Evolutionary conservation across 768 basidiomycete genomes (phyloP), one percentile per base, ranked within the genome.

Genomic region (Xerocomellus chrysenteron): DNA sequence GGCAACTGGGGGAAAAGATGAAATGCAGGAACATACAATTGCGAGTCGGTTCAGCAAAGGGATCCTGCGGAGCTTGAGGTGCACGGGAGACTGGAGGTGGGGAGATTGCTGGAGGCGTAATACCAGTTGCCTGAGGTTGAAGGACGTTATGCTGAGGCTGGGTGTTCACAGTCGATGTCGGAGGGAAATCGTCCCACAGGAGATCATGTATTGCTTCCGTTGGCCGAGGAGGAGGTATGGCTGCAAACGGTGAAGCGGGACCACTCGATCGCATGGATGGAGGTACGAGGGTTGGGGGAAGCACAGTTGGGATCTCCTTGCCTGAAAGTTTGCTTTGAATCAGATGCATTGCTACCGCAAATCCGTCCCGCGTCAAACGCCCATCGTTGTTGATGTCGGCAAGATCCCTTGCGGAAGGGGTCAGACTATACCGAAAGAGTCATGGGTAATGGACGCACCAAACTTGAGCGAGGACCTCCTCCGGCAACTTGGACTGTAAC

Each of bases 291-390:
- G 85, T 81, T 37, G 71, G 73, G 5, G 94, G 92, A 30, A 99
- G 76, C n/a, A 73, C 68, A 0, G 77, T 64, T 1, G 93, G 92
- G 44, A 97, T 73, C 3, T 90, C 87, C 58, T 83, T 84, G 17
- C 96, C 94, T 8, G 82, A 79, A 10, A 97, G 74, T 71, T 88
- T 93, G 66, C 82, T 82, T 72, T 92, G 90, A 64, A 99, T 98
- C 36, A 99, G 81, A 73, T 96, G 84, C 85, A 95, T 85, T 4
- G 94, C 97, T 44, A 98, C 88, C 9, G 97, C 96, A 71, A 99
- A 98, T 14, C 94, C 92, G 47, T 98, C 95, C 50, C 86, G 82
- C 4, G 87, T 94, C 47, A 99, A 78, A 52, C 80, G 82, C 2
- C 97, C 97, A 54, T 96, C 89, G 50, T 88, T 88, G 58, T 88